Evolutionary conservation across 352 stramenopile species (phyloP), one percentile per base, ranked within the genome.

Genomic region (Globisporangium radiosum): DNA sequence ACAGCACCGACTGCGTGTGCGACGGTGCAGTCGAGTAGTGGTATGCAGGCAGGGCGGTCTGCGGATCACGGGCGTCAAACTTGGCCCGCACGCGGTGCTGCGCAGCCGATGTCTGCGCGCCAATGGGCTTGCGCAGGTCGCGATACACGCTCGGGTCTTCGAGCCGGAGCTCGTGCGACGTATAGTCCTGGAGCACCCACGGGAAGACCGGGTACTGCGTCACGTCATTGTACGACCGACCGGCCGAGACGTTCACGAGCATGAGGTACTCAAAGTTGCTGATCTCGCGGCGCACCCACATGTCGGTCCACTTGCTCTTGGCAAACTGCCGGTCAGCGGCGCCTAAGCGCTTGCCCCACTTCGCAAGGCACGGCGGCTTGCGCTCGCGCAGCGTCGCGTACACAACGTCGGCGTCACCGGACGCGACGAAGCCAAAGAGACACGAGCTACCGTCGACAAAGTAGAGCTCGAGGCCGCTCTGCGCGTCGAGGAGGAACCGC

Each of bases 161-260:
- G 10, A 99, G 73, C 63, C 98, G 88, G 38, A 99, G 81, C 64
- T 96, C 83, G 15, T 86, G 69, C 8, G 88, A 98, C 14, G 79
- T 80, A 69, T 99, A 99, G 64, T 99, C 95, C 14, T 88, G 88
- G 4, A 99, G 65, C 17, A 99, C 83, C 97, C 97, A 99, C 7
- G 97, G 97, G 62, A 99, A 99, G 2, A 99, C 61, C 8, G 97
- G 97, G 70, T 99, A 99, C 70, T 99, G 96, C 49, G 91, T 97
- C 10, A 98, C 89, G 63, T 99, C 96, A 69, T 98, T 98, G 71
- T 98, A 99, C 52, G 87, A 98, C 40, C 97, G 75, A 8, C 96
- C 97, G 9, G 95, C 96, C 25, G 97, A 85, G 17, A 97, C 87
- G 68, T 99, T 99, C 17, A 99, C 76, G 65, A 96, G 81, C 70